Evolutionary conservation across 2,329 filamentous ascomycete genomes (phyloP).

Genomic region (Epichloe coenophiala): DNA sequence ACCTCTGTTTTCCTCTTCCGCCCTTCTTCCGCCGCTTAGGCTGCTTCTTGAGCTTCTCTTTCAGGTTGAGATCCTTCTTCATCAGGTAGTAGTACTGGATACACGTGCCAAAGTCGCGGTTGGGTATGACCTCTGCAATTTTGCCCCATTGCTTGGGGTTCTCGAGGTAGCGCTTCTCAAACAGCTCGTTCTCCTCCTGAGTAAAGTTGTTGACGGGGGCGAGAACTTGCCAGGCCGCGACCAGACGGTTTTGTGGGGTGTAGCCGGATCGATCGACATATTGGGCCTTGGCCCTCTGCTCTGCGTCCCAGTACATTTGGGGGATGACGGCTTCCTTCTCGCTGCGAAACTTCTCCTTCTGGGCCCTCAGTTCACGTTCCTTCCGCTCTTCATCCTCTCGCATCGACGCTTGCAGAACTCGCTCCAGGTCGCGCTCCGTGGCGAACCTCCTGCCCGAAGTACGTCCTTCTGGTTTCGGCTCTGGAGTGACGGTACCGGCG

Average conservation of each 20-base stretch:
- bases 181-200: slow-evolving; percentile 52
- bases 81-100: slow-evolving; percentile 81
- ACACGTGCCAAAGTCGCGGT: slow-evolving; percentile 62
- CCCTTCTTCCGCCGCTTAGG: slow-evolving; percentile 45
- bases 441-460: slow-evolving; percentile 44
- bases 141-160: slow-evolving; percentile 73
- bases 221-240: slow-evolving; percentile 57
- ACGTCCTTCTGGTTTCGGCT: slow-evolving; percentile 43
- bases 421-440: slow-evolving; percentile 61
- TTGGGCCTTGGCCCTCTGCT: slow-evolving; percentile 42
- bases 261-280: slow-evolving; percentile 55
- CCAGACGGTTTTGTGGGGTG: slow-evolving; percentile 50
- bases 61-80: slow-evolving; percentile 61
- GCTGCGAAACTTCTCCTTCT: slow-evolving; percentile 57
- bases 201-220: slow-evolving; percentile 65
- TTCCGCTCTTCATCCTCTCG: slow-evolving; percentile 56
- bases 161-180: slow-evolving; percentile 63
- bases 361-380: slow-evolving; percentile 50
- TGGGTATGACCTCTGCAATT: slow-evolving; percentile 53
- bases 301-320: slow-evolving; percentile 49
- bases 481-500: slow-evolving; percentile 28
- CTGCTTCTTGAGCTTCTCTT: slow-evolving; percentile 59
- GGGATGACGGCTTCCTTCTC: slow-evolving; percentile 68
- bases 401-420: slow-evolving; percentile 58
- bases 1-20: slow-evolving; percentile 42